phyloP scores from a whole-genome alignment of 2,329 filamentous ascomycete species.

The Rosellinia necatrix region DNA sequence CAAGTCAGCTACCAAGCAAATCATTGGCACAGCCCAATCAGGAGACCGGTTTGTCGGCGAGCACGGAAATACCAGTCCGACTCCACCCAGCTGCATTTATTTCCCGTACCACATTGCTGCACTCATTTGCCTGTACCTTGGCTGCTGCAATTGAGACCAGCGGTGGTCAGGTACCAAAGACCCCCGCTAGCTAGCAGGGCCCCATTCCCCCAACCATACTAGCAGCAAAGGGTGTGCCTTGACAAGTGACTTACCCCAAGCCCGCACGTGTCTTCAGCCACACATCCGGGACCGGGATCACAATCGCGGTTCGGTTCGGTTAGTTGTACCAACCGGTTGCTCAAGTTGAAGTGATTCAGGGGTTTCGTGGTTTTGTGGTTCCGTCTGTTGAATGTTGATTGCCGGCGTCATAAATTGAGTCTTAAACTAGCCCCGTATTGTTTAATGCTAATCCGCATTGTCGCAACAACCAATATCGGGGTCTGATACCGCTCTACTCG shows the following conservation, averaged over 20 bases:
- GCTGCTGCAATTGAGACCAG: not conserved
- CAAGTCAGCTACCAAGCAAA: slow-evolving; percentile 24
- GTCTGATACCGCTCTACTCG: too few relatives aligned
- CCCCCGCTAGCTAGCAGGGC: not conserved
- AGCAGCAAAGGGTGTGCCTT: not conserved
- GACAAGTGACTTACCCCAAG: not conserved
- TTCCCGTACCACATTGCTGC: slow-evolving; percentile 10
- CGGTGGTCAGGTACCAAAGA: slow-evolving; percentile 12
- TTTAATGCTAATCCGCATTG: slow-evolving; percentile 10
- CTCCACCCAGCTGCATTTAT: slow-evolving; percentile 19
- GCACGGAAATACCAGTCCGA: slow-evolving; percentile 5
- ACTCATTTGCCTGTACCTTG: not conserved
- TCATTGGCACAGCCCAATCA: slow-evolving; percentile 25
- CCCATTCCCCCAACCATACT: not conserved
- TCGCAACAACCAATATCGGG: too few relatives aligned
- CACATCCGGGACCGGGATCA: slow-evolving; percentile 3
- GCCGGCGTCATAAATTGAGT: not conserved
- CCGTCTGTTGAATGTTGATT: not conserved
- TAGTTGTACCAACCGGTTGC: not conserved
- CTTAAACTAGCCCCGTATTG: not conserved
- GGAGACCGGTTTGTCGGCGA: slow-evolving; percentile 4
- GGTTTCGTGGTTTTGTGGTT: not conserved
- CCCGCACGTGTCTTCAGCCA: slow-evolving; percentile 17
- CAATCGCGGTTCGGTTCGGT: not conserved
- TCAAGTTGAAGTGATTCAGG: not conserved